phyloP scores from a whole-genome alignment of 371 early-diverging fungal species.

The Mortierella sp. region DNA sequence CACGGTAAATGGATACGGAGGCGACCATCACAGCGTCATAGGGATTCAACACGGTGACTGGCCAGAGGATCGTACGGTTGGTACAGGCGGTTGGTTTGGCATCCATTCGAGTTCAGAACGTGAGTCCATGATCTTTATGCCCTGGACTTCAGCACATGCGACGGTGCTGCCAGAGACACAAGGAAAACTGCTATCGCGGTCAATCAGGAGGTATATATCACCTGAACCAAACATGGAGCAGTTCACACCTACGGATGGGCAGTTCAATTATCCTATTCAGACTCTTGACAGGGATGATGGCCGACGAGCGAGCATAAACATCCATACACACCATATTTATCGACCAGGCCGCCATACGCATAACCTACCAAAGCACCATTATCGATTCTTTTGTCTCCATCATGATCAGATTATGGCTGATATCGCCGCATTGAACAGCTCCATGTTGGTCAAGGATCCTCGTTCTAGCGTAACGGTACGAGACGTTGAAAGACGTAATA shows the following conservation, averaged over 20 bases:
- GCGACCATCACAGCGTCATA: constrained; percentile 43
- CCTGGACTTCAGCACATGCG: constrained; percentile 13
- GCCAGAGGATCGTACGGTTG: constrained; percentile 25
- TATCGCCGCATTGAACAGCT: constrained; percentile 4
- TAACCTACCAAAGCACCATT: constrained; percentile 18
- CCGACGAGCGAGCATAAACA: neutral
- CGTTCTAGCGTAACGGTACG: neutral
- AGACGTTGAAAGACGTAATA: too few relatives aligned
- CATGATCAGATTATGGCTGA: constrained; percentile 40
- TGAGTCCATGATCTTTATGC: constrained; percentile 35
- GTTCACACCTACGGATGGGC: too few relatives aligned
- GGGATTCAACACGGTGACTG: constrained; percentile 45
- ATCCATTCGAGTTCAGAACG: constrained; percentile 20
- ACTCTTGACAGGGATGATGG: too few relatives aligned
- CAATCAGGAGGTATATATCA: too few relatives aligned
- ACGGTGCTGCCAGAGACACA: neutral
- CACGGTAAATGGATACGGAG: constrained; percentile 7
- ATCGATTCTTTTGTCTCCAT: constrained; percentile 45
- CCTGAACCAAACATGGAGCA: neutral
- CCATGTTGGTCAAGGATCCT: neutral
- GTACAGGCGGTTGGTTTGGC: constrained; percentile 33
- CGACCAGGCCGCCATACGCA: neutral
- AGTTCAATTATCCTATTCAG: too few relatives aligned
- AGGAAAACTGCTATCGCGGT: neutral
- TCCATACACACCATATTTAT: constrained; percentile 32